Percentiles rank a stretch among this genome's conserved stretches.
Conservation (phyloP, 2,329 filamentous ascomycete genomes). For the Cladorrhinum sp. region DNA sequence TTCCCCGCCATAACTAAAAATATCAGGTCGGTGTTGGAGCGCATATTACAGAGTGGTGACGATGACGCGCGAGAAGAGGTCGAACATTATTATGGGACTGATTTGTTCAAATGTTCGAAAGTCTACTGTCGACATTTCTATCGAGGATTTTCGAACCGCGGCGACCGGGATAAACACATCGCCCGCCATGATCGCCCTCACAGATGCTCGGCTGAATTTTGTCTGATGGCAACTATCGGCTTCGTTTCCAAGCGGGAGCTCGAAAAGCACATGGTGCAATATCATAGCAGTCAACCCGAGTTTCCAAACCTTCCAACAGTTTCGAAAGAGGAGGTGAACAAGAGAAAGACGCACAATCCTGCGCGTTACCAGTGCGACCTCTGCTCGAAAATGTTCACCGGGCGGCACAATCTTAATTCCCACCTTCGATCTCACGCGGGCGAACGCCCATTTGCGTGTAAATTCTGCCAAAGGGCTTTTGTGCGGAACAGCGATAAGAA, state of each 20-base stretch:
- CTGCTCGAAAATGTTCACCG: background rate
- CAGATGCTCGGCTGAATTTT: constrained; percentile 26
- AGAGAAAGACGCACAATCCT: background rate
- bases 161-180: constrained; percentile 34
- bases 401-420: background rate
- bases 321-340: background rate
- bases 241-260: background rate
- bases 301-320: background rate
- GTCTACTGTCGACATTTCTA: constrained; percentile 41
- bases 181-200: constrained; percentile 36
- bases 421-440: background rate
- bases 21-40: constrained; percentile 12
- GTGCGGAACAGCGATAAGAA: background rate
- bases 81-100: constrained; percentile 33
- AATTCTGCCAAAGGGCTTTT: background rate
- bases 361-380: background rate
- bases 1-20: background rate
- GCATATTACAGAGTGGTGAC: constrained; percentile 21
- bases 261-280: background rate
- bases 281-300: background rate
- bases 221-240: constrained; percentile 8
- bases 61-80: constrained; percentile 1
- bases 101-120: constrained; percentile 37
- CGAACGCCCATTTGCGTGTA: background rate
- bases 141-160: constrained; percentile 36